phyloP scores from a whole-genome alignment of 495 filamentous ascomycete species.

The Extremus antarcticus region DNA sequence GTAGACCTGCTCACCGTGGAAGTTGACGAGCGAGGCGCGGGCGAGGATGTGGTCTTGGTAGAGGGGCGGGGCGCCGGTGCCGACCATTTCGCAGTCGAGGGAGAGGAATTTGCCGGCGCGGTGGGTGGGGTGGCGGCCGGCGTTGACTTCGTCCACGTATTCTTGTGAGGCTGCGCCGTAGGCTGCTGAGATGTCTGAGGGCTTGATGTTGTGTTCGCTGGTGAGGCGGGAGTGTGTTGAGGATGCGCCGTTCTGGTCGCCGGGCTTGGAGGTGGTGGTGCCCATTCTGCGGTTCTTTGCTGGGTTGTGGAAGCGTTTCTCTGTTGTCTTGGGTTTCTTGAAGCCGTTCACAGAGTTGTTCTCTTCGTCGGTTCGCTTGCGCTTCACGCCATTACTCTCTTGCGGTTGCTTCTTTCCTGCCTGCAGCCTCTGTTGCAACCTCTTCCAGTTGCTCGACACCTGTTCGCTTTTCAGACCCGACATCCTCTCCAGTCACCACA shows the following conservation, averaged over 20 bases:
- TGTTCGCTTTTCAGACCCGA: conserved; percentile 21
- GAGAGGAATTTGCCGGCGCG: conserved; percentile 78
- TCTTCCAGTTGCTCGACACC: conserved; percentile 39
- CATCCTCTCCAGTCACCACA: conserved; percentile 3
- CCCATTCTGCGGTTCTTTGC: conserved; percentile 14
- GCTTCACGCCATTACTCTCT: conserved; percentile 16
- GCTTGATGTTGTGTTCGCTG: conserved; percentile 50
- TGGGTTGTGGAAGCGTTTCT: conserved; percentile 30
- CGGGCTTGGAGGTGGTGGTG: conserved; percentile 5
- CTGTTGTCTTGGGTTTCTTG: conserved; percentile 71
- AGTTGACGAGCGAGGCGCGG: conserved; percentile 80
- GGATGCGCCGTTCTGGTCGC: conserved; percentile 7
- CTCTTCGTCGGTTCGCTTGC: conserved; percentile 20
- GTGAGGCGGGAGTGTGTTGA: conserved; percentile 40
- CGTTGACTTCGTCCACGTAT: conserved; percentile 30
- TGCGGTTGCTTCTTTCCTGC: conserved; percentile 8
- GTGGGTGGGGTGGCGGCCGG: conserved; percentile 35
- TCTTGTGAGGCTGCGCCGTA: conserved; percentile 33
- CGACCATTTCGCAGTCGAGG: conserved; percentile 98
- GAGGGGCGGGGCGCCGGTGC: conserved; percentile 50
- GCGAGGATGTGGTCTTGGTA: conserved; percentile 63
- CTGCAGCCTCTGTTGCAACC: conserved; percentile 28
- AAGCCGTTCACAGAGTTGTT: conserved; percentile 23
- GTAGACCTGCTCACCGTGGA: conserved; percentile 78
- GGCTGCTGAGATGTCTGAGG: conserved; percentile 49